Evolutionary conservation across 306 rosid genomes (phyloP).

Genomic region (Cucurbita argyrosperma): DNA sequence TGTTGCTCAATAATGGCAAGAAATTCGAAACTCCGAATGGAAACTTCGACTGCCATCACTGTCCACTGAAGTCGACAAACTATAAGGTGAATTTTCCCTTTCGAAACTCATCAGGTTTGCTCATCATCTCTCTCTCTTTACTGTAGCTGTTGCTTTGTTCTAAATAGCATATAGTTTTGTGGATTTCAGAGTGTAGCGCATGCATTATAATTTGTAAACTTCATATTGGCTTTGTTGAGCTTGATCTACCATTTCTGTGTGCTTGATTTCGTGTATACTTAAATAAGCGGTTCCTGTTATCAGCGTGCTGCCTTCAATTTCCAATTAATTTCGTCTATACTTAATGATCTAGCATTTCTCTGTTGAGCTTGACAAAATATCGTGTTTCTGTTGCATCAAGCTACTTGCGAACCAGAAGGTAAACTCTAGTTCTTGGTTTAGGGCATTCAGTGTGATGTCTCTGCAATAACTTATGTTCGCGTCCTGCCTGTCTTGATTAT

Average conservation of each 20-base stretch:
- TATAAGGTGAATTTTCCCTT: neutral
- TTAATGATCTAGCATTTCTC: too few species aligned
- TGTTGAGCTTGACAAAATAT: neutral
- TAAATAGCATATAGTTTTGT: neutral
- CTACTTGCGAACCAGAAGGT: constrained; percentile 19
- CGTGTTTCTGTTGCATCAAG: neutral
- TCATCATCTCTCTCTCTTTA: neutral
- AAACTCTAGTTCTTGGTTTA: neutral
- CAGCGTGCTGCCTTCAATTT: neutral
- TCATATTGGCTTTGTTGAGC: neutral
- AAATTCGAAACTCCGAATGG: neutral
- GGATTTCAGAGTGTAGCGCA: neutral
- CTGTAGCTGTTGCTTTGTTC: neutral
- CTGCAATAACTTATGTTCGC: neutral
- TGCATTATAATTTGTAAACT: neutral
- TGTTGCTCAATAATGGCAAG: neutral
- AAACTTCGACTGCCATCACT: neutral
- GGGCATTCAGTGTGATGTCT: neutral
- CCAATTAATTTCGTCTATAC: too few species aligned
- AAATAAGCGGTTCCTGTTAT: neutral
- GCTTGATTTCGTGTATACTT: neutral
- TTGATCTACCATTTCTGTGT: neutral
- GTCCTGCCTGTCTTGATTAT: neutral
- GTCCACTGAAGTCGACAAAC: neutral
- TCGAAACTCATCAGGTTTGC: neutral